phyloP scores from a whole-genome alignment of 1,284 basidiomycete genomes.

The Sporisorium scitamineum region DNA sequence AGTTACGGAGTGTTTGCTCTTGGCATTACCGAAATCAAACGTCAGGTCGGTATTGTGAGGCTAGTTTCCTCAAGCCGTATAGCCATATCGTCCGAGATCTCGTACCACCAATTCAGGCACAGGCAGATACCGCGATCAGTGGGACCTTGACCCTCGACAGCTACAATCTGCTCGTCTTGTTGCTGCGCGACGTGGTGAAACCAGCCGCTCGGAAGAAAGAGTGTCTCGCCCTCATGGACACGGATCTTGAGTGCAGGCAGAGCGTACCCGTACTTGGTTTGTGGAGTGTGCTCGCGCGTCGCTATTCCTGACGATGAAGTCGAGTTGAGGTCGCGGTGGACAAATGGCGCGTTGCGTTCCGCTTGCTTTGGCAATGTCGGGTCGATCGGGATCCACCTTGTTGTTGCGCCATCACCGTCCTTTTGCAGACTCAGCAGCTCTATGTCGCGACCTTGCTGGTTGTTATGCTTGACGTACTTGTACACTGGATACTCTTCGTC shows the following conservation, averaged over 20 bases:
- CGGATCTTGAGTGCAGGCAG: constrained; percentile 55
- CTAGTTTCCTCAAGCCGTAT: constrained; percentile 36
- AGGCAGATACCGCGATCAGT: constrained; percentile 52
- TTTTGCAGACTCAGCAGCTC: constrained; percentile 17
- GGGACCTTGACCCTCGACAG: neutral
- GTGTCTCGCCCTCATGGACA: constrained; percentile 57
- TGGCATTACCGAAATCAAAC: too few species aligned
- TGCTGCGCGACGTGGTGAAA: constrained; percentile 62
- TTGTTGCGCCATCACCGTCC: constrained; percentile 25
- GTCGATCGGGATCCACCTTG: constrained; percentile 64
- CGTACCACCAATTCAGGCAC: constrained; percentile 66
- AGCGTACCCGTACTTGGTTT: constrained; percentile 47
- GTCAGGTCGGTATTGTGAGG: constrained; percentile 12
- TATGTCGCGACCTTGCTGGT: neutral
- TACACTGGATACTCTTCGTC: constrained; percentile 36
- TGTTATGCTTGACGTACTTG: constrained; percentile 8
- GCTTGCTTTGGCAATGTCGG: constrained; percentile 43
- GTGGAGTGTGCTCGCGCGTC: constrained; percentile 9
- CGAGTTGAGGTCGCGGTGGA: constrained; percentile 36
- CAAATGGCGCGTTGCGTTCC: constrained; percentile 40
- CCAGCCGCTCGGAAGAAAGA: constrained; percentile 64
- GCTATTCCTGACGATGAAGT: neutral
- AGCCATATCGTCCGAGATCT: constrained; percentile 50
- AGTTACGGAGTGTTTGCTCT: too few species aligned
- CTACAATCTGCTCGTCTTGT: constrained; percentile 39